phyloP scores from a whole-genome alignment of 2,329 filamentous ascomycete genomes.

The Talaromyces amestolkiae region DNA sequence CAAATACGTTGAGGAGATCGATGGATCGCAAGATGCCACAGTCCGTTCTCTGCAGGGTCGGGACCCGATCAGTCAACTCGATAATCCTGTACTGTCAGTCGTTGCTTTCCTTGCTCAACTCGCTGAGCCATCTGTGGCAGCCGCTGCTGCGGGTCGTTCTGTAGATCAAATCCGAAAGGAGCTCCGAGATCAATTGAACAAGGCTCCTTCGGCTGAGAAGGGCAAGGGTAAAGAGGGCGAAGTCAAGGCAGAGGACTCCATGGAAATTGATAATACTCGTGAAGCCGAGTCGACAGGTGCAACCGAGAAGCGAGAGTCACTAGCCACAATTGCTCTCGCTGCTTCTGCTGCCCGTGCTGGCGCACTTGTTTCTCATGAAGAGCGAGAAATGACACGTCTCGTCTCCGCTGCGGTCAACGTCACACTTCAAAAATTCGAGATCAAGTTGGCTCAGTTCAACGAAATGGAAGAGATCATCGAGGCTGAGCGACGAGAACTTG shows the following conservation, averaged over 20 bases:
- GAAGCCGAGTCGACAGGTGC: conserved; percentile 44
- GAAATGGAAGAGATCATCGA: conserved; percentile 93
- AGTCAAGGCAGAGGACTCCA: conserved; percentile 56
- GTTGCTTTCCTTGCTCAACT: conserved; percentile 90
- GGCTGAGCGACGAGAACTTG: conserved; percentile 87
- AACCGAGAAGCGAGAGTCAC: conserved; percentile 44
- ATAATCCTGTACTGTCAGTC: conserved; percentile 96
- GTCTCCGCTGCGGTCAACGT: conserved; percentile 90
- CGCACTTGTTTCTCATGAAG: conserved; percentile 89
- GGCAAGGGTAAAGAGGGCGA: conserved; percentile 49
- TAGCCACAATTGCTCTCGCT: conserved; percentile 76
- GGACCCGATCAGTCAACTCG: conserved; percentile 84
- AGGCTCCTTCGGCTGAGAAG: conserved; percentile 47
- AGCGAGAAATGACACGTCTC: conserved; percentile 91
- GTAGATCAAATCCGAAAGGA: conserved; percentile 81
- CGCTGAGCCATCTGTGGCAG: conserved; percentile 84
- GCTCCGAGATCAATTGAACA: conserved; percentile 75
- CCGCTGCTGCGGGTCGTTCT: conserved; percentile 83
- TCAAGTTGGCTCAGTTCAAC: conserved; percentile 93
- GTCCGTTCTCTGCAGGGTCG: conserved; percentile 73
- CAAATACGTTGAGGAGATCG: conserved; percentile 85
- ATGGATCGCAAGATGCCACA: conserved; percentile 57
- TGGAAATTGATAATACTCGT: conserved; percentile 55
- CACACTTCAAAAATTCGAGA: conserved; percentile 89
- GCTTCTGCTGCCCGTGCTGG: conserved; percentile 81